phyloP scores from a whole-genome alignment of 225 moss, liverwort and hornwort species.

The Rhytidiadelphus loreus region DNA sequence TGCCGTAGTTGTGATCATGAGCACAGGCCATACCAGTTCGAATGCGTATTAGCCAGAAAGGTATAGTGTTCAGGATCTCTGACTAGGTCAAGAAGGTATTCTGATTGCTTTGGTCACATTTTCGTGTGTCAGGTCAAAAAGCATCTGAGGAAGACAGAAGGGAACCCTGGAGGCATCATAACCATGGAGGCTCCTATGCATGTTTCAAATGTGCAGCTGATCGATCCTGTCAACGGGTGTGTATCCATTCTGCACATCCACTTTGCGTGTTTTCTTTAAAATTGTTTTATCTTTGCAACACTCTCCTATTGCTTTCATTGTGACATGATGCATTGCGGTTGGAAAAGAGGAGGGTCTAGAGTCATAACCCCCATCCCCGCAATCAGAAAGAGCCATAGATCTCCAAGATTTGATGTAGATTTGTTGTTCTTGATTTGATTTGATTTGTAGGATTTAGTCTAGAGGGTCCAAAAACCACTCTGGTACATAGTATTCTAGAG shows the following conservation, averaged over 20 bases:
- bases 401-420: not conserved
- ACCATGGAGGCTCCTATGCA: slow-evolving; percentile 92
- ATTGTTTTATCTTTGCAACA: not conserved
- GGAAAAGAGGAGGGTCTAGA: not conserved
- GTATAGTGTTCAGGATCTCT: not conserved
- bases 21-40: not conserved
- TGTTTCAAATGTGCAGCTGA: slow-evolving; percentile 80
- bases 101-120: not conserved
- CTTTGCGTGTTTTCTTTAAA: not conserved
- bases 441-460: not conserved
- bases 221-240: slow-evolving; percentile 89
- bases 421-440: not conserved
- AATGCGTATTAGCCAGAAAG: not conserved
- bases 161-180: slow-evolving; percentile 85
- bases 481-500: not conserved
- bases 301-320: not conserved
- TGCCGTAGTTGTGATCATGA: not conserved
- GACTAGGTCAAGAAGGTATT: not conserved
- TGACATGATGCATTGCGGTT: not conserved
- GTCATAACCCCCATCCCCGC: not conserved
- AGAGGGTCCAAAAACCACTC: not conserved
- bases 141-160: slow-evolving; percentile 59
- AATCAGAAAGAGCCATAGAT: not conserved
- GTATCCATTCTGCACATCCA: not conserved
- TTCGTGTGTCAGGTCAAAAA: slow-evolving; percentile 58